Evolutionary conservation across 768 basidiomycete species (phyloP), one percentile per base, ranked within the genome.

Genomic region (Boletus pseudo-olivaceus): DNA sequence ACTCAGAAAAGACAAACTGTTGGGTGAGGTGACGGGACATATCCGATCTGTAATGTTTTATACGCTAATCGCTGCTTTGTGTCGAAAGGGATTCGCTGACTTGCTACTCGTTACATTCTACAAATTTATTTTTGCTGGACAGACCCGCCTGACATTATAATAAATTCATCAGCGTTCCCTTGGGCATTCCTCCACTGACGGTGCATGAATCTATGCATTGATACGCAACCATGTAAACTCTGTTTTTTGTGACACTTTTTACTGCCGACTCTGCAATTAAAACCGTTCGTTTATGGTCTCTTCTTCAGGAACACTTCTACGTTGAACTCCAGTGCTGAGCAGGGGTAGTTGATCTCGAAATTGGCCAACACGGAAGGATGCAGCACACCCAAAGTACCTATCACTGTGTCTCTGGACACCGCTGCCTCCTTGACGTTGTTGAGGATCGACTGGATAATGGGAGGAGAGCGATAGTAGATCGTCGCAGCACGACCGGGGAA

Each of bases 401-500:
- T 89, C 57, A 80, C 77, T 32, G 85, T 67, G 71, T 98, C 97
- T 49, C 64, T 49, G 47, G 49, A 73, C 59, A 57, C 70, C 62
- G 23, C 82, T 65, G 72, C 74, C 8, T 78, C 65, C 57, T 81
- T 75, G 61, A 86, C 72, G 29, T 71, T 72, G 47, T 77, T 70
- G 63, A 76, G 75, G 41, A 55, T 59, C 37, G 57, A 45, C 51
- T 62, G 61, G 6, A 33, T 23, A 39, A 32, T 35, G 8, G 77
- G 72, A 9, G 76, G 75, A 27, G 82, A 74, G 43, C 97, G 87
- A 73, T 93, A 97, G 74, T 83, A 90, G 62, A 99, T 90, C 29
- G 82, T 88, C 5, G 97, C 97, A 2, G 93, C 93, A 32, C 96
- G 88, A 34, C 94, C 94, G 35, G 94, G 92, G 80, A 99, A 96